Percentiles rank a stretch among this genome's conserved stretches.
Evolutionary conservation across 139 green algal species (phyloP).

Genomic region (Zygnema cylindricum): DNA sequence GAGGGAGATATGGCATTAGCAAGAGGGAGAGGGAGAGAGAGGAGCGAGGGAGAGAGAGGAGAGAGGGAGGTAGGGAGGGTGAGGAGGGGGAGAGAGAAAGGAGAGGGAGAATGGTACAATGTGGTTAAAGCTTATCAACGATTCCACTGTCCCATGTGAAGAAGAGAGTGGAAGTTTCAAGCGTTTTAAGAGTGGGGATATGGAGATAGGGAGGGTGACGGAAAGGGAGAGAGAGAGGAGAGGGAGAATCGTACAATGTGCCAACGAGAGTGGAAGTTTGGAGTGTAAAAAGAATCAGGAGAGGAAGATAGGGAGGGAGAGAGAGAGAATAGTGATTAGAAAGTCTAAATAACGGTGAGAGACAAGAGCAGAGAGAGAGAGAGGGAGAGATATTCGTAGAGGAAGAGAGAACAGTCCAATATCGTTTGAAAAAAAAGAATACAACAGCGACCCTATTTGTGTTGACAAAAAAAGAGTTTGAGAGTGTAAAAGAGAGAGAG

Average conservation of each 20-base stretch:
- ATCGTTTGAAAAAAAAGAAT: too few relatives aligned
- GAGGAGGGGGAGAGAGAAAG: not conserved
- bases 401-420: too few relatives aligned
- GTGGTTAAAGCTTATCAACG: not conserved
- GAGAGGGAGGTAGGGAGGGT: not conserved
- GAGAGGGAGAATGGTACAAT: not conserved
- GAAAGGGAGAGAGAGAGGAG: too few relatives aligned
- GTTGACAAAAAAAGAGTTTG: too few relatives aligned
- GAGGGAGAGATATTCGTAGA: not conserved
- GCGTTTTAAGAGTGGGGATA: constrained; percentile 14
- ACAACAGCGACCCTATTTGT: too few relatives aligned
- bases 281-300: constrained; percentile 17
- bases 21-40: too few relatives aligned
- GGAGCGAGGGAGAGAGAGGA: too few relatives aligned
- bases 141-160: not conserved
- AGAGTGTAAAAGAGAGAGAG: too few relatives aligned
- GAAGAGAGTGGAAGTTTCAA: not conserved
- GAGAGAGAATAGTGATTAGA: too few relatives aligned
- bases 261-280: constrained; percentile 59
- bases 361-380: not conserved
- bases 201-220: too few relatives aligned
- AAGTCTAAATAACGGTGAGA: not conserved
- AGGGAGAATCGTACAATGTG: constrained; percentile 70
- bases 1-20: too few relatives aligned
- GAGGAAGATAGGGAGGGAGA: too few relatives aligned